Evolutionary conservation across 179 eudicot genomes (phyloP), one percentile per base, ranked within the genome.

Genomic region (Heliamphora pulchella): DNA sequence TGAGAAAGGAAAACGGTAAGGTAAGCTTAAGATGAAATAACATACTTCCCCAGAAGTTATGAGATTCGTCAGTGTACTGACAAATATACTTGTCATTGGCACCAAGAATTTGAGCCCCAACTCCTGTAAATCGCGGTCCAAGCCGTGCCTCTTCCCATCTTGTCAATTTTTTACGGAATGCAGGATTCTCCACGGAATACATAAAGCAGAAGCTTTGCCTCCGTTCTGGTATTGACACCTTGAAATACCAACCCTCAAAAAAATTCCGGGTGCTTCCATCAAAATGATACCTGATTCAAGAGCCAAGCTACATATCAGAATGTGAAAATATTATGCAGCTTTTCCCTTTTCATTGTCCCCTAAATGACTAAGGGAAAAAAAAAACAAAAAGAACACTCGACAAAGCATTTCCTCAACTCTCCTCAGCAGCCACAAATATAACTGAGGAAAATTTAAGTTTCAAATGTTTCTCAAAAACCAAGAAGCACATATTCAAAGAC

Each of bases 201-300:
- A 95, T 95, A 82, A 95, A 93, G 83, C 98, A 93, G 85, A 95
- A 95, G 82, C 94, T 95, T 83, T 95, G 98, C 85, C 87, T 95
- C 80, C 85, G 83, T 78, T 92, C 94, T 55, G 98, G 98, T 82
- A 95, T 93, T 63, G 93, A 90, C 39, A 95, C 97, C 88, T 95
- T 95, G 79, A 95, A 95, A 91, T 93, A 95, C 98, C 98, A 95
- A 9, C 98, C 98, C 87, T 95, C 98, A 71, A 95, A 95, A 82
- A 95, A 95, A 63, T 86, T 92, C 54, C 97, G 84, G 11, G 87
- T 78, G 55, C 83, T 95, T 81, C 97, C 95, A 83, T 95, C 98
- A 79, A 89, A 95, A 87, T 95, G 98, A 83, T 93, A 95, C 80
- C 98, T 95, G 84, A 74, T 53, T 57, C 61, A 77, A 72, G 20